Conservation (phyloP, 2,329 filamentous ascomycete genomes). For the Colletotrichum sp. region DNA sequence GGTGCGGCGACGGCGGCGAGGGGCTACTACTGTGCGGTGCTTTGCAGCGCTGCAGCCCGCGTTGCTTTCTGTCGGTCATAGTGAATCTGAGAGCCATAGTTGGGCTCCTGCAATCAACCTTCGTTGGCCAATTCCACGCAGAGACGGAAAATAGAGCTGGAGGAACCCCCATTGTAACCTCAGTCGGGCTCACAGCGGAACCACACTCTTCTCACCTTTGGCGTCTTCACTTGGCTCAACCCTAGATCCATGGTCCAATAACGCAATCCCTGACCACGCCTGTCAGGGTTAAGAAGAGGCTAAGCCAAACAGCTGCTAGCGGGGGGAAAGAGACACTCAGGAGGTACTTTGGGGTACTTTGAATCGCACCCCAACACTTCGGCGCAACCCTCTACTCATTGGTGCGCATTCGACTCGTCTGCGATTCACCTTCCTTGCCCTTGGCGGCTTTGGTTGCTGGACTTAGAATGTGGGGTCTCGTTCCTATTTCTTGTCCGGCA, state of each 20-base stretch:
- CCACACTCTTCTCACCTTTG: not conserved
- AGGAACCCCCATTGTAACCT: not conserved
- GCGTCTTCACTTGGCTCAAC: not conserved
- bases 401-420: slow-evolving; percentile 15
- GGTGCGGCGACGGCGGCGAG: not conserved
- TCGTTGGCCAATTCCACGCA: not conserved
- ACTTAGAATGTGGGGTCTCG: not conserved
- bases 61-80: not conserved
- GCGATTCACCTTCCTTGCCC: slow-evolving; percentile 17
- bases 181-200: not conserved
- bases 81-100: not conserved
- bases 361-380: not conserved
- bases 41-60: not conserved
- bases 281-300: not conserved
- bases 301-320: not conserved
- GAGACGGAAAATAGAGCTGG: not conserved
- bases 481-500: not conserved
- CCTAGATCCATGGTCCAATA: slow-evolving; percentile 14
- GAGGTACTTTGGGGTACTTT: slow-evolving; percentile 6
- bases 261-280: slow-evolving; percentile 8
- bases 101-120: not conserved
- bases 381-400: slow-evolving; percentile 14
- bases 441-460: not conserved
- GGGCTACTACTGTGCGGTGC: not conserved
- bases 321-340: not conserved